Evolutionary conservation across 2,329 filamentous ascomycete species (phyloP).

Genomic region (Metarhizium guizhouense): DNA sequence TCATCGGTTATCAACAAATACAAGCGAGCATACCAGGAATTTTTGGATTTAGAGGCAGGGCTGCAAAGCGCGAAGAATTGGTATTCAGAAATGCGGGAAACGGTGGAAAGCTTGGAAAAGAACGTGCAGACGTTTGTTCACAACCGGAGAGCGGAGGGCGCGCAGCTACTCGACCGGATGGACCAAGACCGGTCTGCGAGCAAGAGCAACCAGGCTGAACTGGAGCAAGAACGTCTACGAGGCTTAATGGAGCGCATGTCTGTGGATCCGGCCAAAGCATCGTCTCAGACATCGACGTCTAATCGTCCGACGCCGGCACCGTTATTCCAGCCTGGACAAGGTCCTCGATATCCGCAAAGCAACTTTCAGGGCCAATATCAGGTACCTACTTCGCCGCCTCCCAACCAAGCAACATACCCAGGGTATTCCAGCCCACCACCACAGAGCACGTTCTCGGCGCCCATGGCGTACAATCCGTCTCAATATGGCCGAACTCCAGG

Average conservation of each 20-base stretch:
- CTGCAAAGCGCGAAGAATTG: slow-evolving; percentile 83
- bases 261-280: slow-evolving; percentile 52
- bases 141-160: slow-evolving; percentile 84
- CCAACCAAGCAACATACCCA: slow-evolving; percentile 34
- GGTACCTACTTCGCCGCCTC: slow-evolving; percentile 46
- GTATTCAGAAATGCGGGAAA: slow-evolving; percentile 94
- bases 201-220: slow-evolving; percentile 56
- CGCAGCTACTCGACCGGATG: slow-evolving; percentile 80
- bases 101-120: slow-evolving; percentile 82
- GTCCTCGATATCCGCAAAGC: slow-evolving; percentile 42
- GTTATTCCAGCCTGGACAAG: slow-evolving; percentile 38
- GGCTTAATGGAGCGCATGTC: slow-evolving; percentile 95
- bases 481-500: slow-evolving; percentile 49
- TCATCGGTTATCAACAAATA: slow-evolving; percentile 77
- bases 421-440: slow-evolving; percentile 32
- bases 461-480: slow-evolving; percentile 46
- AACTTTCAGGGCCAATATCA: slow-evolving; percentile 51
- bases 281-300: slow-evolving; percentile 17
- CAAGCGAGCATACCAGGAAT: slow-evolving; percentile 85
- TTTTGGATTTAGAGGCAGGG: slow-evolving; percentile 79
- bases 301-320: slow-evolving; percentile 28
- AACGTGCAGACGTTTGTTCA: slow-evolving; percentile 97
- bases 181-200: slow-evolving; percentile 64
- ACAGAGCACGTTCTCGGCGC: slow-evolving; percentile 37
- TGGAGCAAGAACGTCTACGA: slow-evolving; percentile 78